Conservation (phyloP, 257 asterid species). For the Paraleonurus japonicus region DNA sequence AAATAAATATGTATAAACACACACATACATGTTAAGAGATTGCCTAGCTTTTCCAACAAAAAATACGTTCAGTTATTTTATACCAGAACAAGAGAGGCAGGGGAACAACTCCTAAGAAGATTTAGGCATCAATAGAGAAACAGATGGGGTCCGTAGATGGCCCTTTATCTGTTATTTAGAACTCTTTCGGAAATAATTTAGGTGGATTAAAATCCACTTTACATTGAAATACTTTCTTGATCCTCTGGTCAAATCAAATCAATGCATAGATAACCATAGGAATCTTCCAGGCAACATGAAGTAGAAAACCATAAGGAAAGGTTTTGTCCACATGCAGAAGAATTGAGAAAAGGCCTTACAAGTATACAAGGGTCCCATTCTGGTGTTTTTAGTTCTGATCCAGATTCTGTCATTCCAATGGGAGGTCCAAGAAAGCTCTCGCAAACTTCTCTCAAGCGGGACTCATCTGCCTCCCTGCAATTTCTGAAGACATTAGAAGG, state of each 20-base stretch:
- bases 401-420: slow-evolving; percentile 64
- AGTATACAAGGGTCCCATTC: slow-evolving; percentile 85
- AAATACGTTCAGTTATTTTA: neutral
- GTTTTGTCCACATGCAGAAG: neutral
- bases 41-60: neutral
- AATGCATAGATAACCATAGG: neutral
- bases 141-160: neutral
- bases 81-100: neutral
- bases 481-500: slow-evolving; percentile 10
- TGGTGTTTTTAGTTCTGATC: slow-evolving; percentile 39
- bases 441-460: slow-evolving; percentile 90
- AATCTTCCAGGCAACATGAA: neutral
- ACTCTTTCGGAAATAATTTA: neutral
- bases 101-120: neutral
- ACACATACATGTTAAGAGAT: neutral
- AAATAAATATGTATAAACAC: neutral
- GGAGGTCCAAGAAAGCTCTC: slow-evolving; percentile 99
- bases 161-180: neutral
- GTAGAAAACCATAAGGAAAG: neutral
- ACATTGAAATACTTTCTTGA: neutral
- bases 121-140: slow-evolving; percentile 7
- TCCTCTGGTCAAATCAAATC: neutral
- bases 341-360: slow-evolving; percentile 44
- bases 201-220: neutral
- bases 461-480: slow-evolving; percentile 87